Conservation (phyloP, 306 rosid species). For the Medicago lupulina region DNA sequence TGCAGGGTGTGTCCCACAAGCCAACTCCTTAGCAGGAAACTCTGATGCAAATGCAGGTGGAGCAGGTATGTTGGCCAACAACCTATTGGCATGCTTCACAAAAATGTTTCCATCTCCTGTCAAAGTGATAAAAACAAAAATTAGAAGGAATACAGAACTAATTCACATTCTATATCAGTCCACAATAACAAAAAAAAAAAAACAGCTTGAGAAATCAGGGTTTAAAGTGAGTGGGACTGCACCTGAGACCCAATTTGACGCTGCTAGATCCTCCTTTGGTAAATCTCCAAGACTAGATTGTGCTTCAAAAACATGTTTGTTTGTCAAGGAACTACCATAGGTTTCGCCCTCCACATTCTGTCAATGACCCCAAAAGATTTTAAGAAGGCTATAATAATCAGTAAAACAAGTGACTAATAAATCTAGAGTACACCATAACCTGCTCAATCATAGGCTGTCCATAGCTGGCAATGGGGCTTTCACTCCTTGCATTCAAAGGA, state of each 20-base stretch:
- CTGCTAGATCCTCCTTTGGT: conserved; percentile 49
- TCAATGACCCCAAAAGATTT: conserved; percentile 12
- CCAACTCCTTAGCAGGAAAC: conserved; percentile 68
- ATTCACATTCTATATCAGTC: conserved; percentile 28
- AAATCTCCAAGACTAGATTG: conserved; percentile 51
- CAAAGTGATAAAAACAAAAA: conserved; percentile 6
- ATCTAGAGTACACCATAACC: conserved; percentile 49
- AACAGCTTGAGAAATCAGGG: conserved; percentile 9
- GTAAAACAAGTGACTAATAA: background rate
- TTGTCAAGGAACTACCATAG: conserved; percentile 37
- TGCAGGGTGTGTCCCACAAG: conserved; percentile 52
- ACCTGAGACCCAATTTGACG: conserved; percentile 57
- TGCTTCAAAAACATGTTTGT: conserved; percentile 48
- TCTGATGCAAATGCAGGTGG: conserved; percentile 86
- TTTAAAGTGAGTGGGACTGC: conserved; percentile 19
- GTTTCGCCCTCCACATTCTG: conserved; percentile 61
- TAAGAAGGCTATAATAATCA: conserved; percentile 26
- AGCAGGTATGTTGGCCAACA: conserved; percentile 77
- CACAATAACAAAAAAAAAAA: background rate
- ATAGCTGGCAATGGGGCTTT: conserved; percentile 45
- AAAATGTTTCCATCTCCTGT: conserved; percentile 61
- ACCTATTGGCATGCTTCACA: conserved; percentile 56
- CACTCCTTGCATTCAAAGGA: conserved; percentile 50
- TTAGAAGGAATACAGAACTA: background rate
- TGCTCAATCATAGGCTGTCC: conserved; percentile 40